Conservation (phyloP, 2,329 filamentous ascomycete genomes). For the Acarospora socialis region DNA sequence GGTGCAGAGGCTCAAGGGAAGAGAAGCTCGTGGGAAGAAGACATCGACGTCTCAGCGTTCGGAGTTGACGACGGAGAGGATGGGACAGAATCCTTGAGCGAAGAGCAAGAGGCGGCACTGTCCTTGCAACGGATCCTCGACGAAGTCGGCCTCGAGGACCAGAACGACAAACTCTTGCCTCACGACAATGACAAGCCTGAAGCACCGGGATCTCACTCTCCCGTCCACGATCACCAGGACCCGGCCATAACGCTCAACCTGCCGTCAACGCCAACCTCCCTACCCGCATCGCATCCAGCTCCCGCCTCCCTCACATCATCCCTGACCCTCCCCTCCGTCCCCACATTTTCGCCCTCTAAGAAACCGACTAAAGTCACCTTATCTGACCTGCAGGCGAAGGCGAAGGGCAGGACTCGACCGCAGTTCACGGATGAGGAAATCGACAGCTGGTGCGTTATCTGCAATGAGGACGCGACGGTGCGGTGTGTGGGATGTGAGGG, state of each 20-base stretch:
- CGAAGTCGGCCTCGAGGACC: conserved; percentile 13
- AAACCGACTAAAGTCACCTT: conserved; percentile 18
- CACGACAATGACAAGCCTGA: conserved; percentile 11
- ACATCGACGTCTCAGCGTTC: conserved; percentile 14
- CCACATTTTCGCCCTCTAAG: conserved; percentile 27
- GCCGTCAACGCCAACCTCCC: conserved; percentile 16
- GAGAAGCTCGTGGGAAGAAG: not conserved
- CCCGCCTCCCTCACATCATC: conserved; percentile 11
- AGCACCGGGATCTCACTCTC: conserved; percentile 8
- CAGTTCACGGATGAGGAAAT: conserved; percentile 53
- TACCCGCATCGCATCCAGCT: conserved; percentile 7
- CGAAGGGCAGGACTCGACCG: conserved; percentile 24
- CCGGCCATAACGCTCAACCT: conserved; percentile 12
- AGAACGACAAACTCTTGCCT: not conserved
- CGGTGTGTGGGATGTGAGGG: conserved; percentile 57
- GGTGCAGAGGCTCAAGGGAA: conserved; percentile 5
- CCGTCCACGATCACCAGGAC: conserved; percentile 6
- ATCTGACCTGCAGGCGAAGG: conserved; percentile 22
- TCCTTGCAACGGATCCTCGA: conserved; percentile 19
- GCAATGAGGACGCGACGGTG: conserved; percentile 61
- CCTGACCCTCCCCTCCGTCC: conserved; percentile 33
- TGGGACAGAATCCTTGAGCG: conserved; percentile 10
- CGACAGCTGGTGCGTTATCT: conserved; percentile 69
- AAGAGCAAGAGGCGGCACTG: conserved; percentile 18
- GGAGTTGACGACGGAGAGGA: conserved; percentile 10